A percentile compares a stretch with the other conserved stretches of the same genome.
These are phyloP conservation scores for Luvunga scandens DNA, from an alignment of 345 rosid genomes.

Conservation along the genomic window DNA sequence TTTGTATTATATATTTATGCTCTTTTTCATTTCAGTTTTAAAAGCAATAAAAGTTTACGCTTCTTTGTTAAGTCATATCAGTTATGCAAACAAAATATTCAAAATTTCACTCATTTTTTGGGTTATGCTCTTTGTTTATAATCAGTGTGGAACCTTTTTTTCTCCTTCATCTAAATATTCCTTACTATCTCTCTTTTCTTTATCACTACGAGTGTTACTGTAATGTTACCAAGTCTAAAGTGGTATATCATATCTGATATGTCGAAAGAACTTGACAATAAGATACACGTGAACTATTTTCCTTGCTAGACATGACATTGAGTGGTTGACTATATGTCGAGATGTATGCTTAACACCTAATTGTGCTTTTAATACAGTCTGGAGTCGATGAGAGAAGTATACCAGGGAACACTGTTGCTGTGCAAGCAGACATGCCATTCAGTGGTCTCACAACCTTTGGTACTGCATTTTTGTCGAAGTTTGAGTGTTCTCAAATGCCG, in stretches of 20 bases:
- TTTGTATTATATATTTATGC: not conserved
- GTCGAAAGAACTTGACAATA: not conserved
- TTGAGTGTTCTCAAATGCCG: slow-evolving; percentile 98
- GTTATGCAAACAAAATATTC: not conserved
- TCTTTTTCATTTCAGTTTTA: not conserved
- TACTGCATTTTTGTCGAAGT: slow-evolving; percentile 87
- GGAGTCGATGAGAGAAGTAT: slow-evolving; percentile 97
- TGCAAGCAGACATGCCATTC: slow-evolving; percentile 97
- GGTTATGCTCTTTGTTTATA: not conserved
- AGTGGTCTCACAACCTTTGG: slow-evolving; percentile 90
- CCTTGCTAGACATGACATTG: not conserved
- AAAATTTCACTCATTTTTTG: not conserved
- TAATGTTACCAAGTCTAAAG: not conserved
- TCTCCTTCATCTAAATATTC: slow-evolving; percentile 3
- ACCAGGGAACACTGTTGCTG: slow-evolving; percentile 93
- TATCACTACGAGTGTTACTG: not conserved
- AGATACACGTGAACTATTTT: not conserved
- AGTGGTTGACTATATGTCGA: not conserved
- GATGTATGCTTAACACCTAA: not conserved
- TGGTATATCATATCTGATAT: not conserved
- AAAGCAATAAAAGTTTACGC: not conserved
- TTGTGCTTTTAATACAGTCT: slow-evolving; percentile 46
- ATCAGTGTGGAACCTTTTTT: not conserved
- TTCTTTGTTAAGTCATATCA: not conserved
- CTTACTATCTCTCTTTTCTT: not conserved